phyloP scores from a whole-genome alignment of 164 flowering plant species.

The Chimonanthus salicifolius region DNA sequence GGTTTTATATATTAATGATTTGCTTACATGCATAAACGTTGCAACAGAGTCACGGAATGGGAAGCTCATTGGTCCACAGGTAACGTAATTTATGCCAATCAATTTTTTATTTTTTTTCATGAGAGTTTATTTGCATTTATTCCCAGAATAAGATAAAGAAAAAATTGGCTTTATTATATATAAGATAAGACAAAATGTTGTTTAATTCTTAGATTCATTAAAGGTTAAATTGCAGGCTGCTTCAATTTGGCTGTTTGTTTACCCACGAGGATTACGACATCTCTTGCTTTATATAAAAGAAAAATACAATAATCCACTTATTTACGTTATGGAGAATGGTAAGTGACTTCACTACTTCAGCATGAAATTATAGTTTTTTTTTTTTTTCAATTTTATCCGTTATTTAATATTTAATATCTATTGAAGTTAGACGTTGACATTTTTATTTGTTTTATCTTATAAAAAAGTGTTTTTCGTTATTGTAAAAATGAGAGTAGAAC shows the following conservation, averaged over 20 bases:
- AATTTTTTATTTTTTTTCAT: too few relatives aligned
- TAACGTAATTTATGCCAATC: neutral
- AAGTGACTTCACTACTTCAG: neutral
- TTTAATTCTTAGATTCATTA: neutral
- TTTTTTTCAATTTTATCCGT: too few relatives aligned
- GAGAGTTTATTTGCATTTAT: neutral
- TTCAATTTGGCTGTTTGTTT: slow-evolving; percentile 16
- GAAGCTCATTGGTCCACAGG: slow-evolving; percentile 14
- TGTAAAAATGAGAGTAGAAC: too few relatives aligned
- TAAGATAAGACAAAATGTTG: neutral
- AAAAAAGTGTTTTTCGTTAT: too few relatives aligned
- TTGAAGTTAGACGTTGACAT: too few relatives aligned
- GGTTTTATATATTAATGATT: neutral
- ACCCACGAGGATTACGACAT: slow-evolving; percentile 25
- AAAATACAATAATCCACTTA: slow-evolving; percentile 10
- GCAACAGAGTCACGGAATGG: slow-evolving; percentile 19
- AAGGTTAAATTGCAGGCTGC: slow-evolving; percentile 15
- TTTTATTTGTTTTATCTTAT: too few relatives aligned
- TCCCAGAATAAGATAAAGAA: neutral
- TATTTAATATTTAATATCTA: too few relatives aligned
- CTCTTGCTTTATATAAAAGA: slow-evolving; percentile 20
- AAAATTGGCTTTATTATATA: neutral
- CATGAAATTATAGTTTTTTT: too few relatives aligned
- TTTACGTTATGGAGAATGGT: slow-evolving; percentile 29
- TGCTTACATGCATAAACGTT: neutral